phyloP scores from a whole-genome alignment of 2,329 filamentous ascomycete species.

The Claviceps humidiphila region DNA sequence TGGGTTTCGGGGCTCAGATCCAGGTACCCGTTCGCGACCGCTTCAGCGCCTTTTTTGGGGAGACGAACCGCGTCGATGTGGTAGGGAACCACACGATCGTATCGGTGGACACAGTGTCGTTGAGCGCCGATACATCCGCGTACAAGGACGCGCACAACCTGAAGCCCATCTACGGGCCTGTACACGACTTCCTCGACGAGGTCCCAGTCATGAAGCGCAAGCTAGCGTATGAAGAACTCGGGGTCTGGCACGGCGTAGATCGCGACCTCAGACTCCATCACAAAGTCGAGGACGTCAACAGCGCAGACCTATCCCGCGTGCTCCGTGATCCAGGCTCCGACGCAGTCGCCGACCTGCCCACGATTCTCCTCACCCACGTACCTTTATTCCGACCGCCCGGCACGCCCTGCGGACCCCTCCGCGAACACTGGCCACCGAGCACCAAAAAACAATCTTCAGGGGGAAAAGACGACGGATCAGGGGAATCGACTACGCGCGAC shows the following conservation, averaged over 20 bases:
- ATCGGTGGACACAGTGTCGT: conserved; percentile 74
- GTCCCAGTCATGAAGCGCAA: conserved; percentile 53
- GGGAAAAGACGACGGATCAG: conserved; percentile 27
- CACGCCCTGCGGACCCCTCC: conserved; percentile 74
- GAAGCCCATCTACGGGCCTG: conserved; percentile 58
- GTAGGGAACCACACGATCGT: conserved; percentile 94
- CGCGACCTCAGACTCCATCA: conserved; percentile 45
- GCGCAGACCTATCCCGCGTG: conserved; percentile 22
- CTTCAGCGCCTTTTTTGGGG: conserved; percentile 80
- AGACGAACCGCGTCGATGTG: conserved; percentile 80
- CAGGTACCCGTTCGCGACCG: conserved; percentile 67
- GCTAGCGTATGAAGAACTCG: conserved; percentile 56
- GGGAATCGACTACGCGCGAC: conserved; percentile 10
- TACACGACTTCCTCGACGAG: conserved; percentile 59
- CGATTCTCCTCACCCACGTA: conserved; percentile 81
- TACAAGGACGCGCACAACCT: conserved; percentile 39
- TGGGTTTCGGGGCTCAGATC: conserved; percentile 80
- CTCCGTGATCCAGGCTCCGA: conserved; percentile 28
- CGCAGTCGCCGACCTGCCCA: conserved; percentile 55
- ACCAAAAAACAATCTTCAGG: conserved; percentile 10
- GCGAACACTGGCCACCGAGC: conserved; percentile 70
- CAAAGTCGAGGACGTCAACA: conserved; percentile 42
- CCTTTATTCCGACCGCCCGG: conserved; percentile 72
- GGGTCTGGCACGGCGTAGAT: conserved; percentile 46
- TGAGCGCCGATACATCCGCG: conserved; percentile 56